These are phyloP conservation scores for Gossypium bickii DNA, from an alignment of 345 rosid species.

Conservation along the genomic window DNA sequence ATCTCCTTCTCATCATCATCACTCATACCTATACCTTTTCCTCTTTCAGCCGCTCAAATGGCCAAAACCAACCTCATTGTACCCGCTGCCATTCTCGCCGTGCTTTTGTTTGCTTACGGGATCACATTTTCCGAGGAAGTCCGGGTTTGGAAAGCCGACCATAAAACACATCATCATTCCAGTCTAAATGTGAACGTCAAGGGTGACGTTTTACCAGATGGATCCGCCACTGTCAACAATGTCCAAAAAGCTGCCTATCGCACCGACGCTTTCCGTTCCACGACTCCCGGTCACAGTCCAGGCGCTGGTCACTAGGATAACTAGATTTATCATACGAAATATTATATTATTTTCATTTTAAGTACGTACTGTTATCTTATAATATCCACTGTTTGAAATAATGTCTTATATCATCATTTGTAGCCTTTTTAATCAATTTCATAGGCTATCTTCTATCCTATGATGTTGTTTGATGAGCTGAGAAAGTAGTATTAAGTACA, in stretches of 20 bases:
- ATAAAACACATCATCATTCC: neutral
- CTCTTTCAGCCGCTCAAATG: constrained; percentile 8
- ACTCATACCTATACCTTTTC: neutral
- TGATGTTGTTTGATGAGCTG: neutral
- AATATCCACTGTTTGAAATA: neutral
- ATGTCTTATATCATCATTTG: neutral
- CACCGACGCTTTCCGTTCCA: constrained; percentile 39
- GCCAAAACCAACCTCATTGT: constrained; percentile 19
- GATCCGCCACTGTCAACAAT: neutral
- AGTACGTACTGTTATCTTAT: neutral
- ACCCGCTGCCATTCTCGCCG: constrained; percentile 14
- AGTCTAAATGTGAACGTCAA: neutral
- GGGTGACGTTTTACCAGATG: constrained; percentile 16
- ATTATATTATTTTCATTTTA: neutral
- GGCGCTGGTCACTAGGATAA: constrained; percentile 43
- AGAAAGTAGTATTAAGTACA: neutral
- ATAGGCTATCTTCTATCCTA: neutral
- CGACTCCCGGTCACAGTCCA: constrained; percentile 53
- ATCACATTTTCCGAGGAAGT: constrained; percentile 18
- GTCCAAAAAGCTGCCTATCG: neutral
- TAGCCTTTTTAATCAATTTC: neutral
- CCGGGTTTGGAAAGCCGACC: constrained; percentile 17
- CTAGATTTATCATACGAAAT: neutral
- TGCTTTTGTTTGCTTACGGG: constrained; percentile 20
- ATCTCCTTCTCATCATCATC: constrained; percentile 19